These are phyloP conservation scores for Saccharomycopsis phalli DNA, from an alignment of 1,139 yeast species.

Conservation along the genomic window DNA sequence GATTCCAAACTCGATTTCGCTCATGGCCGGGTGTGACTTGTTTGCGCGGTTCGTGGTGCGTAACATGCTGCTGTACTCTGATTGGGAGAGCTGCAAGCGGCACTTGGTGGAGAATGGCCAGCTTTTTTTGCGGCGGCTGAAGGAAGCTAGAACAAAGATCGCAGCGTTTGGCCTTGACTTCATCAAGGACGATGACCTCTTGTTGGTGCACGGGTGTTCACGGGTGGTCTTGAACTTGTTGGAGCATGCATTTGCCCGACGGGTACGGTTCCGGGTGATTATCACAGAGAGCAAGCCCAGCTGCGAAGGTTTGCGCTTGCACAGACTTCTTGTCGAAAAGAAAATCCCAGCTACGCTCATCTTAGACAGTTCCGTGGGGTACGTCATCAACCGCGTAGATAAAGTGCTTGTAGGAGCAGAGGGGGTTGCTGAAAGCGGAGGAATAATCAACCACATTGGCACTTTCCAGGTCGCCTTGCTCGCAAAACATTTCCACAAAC, in stretches of 20 bases:
- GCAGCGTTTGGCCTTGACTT: constrained; percentile 86
- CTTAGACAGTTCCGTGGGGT: constrained; percentile 92
- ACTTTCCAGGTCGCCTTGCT: constrained; percentile 91
- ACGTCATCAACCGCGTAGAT: constrained; percentile 83
- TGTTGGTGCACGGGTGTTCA: constrained; percentile 85
- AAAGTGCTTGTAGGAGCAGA: constrained; percentile 96
- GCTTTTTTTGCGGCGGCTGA: constrained; percentile 84
- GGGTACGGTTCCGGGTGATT: constrained; percentile 74
- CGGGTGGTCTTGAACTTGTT: constrained; percentile 81
- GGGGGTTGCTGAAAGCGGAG: constrained; percentile 98
- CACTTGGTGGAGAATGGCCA: constrained; percentile 92
- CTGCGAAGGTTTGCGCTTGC: constrained; percentile 70
- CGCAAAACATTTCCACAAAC: constrained; percentile 85
- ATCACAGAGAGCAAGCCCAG: constrained; percentile 87
- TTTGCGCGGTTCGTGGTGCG: constrained; percentile 89
- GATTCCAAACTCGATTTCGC: constrained; percentile 83
- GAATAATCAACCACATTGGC: constrained; percentile 93
- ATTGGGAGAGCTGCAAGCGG: constrained; percentile 91
- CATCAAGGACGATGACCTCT: constrained; percentile 85
- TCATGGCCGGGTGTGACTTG: constrained; percentile 95
- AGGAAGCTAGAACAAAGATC: constrained; percentile 77
- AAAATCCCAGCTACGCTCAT: constrained; percentile 89
- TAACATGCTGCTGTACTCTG: constrained; percentile 80
- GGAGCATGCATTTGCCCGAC: constrained; percentile 59
- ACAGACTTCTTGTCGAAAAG: constrained; percentile 53